phyloP scores from a whole-genome alignment of 2,329 filamentous ascomycete species.

The Cyphellophora attinorum region DNA sequence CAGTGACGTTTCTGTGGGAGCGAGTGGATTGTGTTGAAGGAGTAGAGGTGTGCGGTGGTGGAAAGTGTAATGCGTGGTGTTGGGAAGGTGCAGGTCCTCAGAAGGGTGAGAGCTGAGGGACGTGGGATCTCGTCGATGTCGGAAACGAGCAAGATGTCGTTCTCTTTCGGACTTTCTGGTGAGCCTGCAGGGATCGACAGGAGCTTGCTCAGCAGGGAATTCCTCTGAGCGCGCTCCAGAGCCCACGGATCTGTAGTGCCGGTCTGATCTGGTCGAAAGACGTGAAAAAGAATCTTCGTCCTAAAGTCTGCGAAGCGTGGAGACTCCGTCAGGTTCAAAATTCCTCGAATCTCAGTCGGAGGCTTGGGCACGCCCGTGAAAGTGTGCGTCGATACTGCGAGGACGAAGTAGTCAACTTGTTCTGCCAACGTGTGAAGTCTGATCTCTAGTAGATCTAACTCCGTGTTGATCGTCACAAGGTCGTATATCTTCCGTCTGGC shows the following conservation, averaged over 20 bases:
- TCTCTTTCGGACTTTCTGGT: conserved; percentile 30
- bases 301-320: conserved; percentile 46
- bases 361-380: conserved; percentile 51
- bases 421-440: conserved; percentile 49
- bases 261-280: conserved; percentile 27
- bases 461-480: conserved; percentile 52
- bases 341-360: no score
- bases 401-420: conserved; percentile 55
- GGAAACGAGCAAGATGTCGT: conserved; percentile 50
- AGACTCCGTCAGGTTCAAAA: conserved; percentile 44
- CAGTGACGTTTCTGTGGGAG: conserved; percentile 35
- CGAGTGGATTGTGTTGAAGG: conserved; percentile 46
- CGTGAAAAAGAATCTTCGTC: conserved; percentile 52
- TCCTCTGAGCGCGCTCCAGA: conserved; percentile 44
- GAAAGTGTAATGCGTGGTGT: conserved; percentile 43
- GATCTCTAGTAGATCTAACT: conserved; percentile 58
- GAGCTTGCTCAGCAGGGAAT: conserved; percentile 50
- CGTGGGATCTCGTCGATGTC: conserved; percentile 54
- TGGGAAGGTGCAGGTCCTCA: conserved; percentile 45
- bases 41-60: conserved; percentile 49
- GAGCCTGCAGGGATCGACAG: conserved; percentile 37
- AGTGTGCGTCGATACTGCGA: conserved; percentile 50
- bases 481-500: conserved; percentile 48
- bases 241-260: conserved; percentile 31
- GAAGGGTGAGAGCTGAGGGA: conserved; percentile 38